Evolutionary conservation across 345 rosid genomes (phyloP), one percentile per base, ranked within the genome.

Genomic region (Cardamine chenopodiifolia): DNA sequence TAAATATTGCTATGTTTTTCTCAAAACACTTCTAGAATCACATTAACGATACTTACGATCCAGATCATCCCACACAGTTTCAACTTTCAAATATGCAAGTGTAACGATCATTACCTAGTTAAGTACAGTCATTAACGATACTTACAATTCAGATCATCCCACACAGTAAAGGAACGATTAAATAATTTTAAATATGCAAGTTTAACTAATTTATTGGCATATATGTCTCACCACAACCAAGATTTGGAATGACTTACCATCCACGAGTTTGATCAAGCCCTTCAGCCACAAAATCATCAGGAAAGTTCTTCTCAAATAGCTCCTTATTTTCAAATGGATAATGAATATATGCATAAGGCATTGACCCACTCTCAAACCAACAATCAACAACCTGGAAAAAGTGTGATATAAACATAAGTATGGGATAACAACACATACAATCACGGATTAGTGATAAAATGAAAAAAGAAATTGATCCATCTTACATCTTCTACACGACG

Each of bases 301-400:
- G 99, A 76, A 96, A 96, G 66, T 89, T 96, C 71, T 82, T 88
- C 85, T 92, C 99, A 77, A 96, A 92, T 34, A 85, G 82, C 71
- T 90, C 91, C 68, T 72, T 86, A 77, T 96, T 96, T 83, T 96
- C 99, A 84, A 96, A 96, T 13, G 99, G 99, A 68, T 92, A 96
- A 79, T 96, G 99, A 69, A 96, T 89, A 83, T 90, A 92, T 71
- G 98, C 99, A 80, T 92, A 96, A 57, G 99, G 99, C 99, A 96
- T 96, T 58, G 99, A 96, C 25, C 99, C 99, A 76, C 99, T 96
- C 78, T 96, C 99, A 80, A 96, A 96, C 99, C 99, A 96, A 79
- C 99, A 96, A 87, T 96, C 99, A 68, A 92, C 90, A 57, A 96
- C 99, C 99, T 95, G 91, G 68, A 72, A 35, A 29, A 53, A 40